phyloP scores from a whole-genome alignment of 2,329 filamentous ascomycete species.

The Cladosporium sp. region DNA sequence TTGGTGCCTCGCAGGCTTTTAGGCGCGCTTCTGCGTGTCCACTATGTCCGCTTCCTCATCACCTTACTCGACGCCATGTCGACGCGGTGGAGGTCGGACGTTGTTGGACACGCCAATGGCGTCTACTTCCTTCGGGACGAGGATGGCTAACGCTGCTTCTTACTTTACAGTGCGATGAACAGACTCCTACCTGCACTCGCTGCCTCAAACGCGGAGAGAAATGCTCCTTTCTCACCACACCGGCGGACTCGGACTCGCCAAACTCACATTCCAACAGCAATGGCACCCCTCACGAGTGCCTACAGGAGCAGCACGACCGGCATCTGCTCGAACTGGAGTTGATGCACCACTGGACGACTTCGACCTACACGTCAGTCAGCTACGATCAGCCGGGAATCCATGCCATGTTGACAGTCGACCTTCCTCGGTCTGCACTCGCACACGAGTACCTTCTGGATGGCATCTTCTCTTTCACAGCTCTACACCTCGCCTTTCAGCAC shows the following conservation, averaged over 20 bases:
- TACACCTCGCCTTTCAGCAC: slow-evolving; percentile 19
- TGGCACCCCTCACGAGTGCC: slow-evolving; percentile 8
- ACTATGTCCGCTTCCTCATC: slow-evolving; percentile 2
- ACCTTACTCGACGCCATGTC: background rate
- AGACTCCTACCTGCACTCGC: slow-evolving; percentile 8
- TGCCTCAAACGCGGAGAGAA: slow-evolving; percentile 19
- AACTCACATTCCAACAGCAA: slow-evolving; percentile 4
- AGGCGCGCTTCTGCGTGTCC: no score
- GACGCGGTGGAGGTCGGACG: background rate
- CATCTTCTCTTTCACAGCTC: slow-evolving; percentile 20
- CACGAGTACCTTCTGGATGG: slow-evolving; percentile 20
- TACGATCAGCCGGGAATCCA: slow-evolving; percentile 1
- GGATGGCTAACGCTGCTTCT: background rate
- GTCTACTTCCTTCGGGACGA: no score
- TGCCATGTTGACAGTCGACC: slow-evolving; percentile 9
- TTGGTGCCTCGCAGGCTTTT: no score
- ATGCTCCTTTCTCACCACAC: slow-evolving; percentile 17
- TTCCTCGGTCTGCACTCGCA: slow-evolving; percentile 18
- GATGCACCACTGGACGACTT: slow-evolving; percentile 21
- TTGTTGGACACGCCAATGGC: no score
- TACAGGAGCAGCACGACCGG: slow-evolving; percentile 2
- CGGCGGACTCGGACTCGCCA: slow-evolving; percentile 2
- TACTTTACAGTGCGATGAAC: slow-evolving; percentile 9
- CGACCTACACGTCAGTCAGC: slow-evolving; percentile 16
- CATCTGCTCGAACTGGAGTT: slow-evolving; percentile 21